phyloP scores from a whole-genome alignment of 106 monocot species.

The Dendrobium catenatum region DNA sequence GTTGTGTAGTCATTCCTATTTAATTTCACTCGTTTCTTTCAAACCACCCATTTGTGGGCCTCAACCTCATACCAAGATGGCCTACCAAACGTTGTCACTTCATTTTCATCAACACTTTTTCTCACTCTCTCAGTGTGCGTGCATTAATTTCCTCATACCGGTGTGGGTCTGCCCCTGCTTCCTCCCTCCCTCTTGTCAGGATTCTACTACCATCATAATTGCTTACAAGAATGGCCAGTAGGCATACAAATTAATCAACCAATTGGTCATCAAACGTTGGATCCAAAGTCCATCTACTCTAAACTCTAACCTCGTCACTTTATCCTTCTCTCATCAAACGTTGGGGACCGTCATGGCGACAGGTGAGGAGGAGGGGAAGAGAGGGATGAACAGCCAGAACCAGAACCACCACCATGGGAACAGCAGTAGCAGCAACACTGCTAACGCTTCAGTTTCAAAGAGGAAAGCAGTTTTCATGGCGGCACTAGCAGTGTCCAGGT shows the following conservation, averaged over 20 bases:
- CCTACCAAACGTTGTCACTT: background rate
- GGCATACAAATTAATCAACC: background rate
- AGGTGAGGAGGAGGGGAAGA: conserved; percentile 16
- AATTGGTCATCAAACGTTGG: background rate
- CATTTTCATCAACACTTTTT: conserved; percentile 6
- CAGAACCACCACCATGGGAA: background rate
- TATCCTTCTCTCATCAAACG: background rate
- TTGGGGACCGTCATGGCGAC: background rate
- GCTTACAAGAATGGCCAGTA: background rate
- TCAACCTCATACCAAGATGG: conserved; percentile 3
- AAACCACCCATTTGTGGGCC: background rate
- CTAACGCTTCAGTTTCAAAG: background rate
- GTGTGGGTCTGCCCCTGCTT: conserved; percentile 13
- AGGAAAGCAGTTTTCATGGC: conserved; percentile 13
- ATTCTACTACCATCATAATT: background rate
- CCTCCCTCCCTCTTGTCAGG: background rate
- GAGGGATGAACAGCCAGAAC: background rate
- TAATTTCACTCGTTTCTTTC: background rate
- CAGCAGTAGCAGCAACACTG: background rate
- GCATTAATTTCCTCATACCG: conserved; percentile 10
- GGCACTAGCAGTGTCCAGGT: background rate
- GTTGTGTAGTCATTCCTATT: no score
- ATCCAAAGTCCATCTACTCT: background rate
- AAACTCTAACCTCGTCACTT: conserved; percentile 13
- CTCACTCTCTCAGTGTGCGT: background rate